phyloP scores from a whole-genome alignment of 75 land plant species.

The Pinus tabuliformis region DNA sequence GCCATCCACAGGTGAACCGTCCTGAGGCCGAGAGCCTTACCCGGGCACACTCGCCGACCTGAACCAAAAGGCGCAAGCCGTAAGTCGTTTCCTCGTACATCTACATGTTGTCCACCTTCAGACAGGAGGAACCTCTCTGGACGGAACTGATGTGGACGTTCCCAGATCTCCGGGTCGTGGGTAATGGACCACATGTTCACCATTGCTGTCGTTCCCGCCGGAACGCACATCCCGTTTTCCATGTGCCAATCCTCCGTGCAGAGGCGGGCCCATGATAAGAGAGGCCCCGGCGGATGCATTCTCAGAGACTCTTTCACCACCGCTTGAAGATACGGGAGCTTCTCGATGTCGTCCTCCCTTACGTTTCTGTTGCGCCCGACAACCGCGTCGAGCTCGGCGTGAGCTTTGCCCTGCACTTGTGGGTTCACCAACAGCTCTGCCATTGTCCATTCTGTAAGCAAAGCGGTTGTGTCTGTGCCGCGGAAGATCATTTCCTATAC shows the following conservation, averaged over 20 bases:
- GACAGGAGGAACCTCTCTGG: slow-evolving; percentile 69
- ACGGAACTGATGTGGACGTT: slow-evolving; percentile 44
- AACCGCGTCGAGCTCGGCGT: slow-evolving; percentile 46
- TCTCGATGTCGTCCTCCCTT: slow-evolving; percentile 40
- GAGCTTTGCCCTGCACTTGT: slow-evolving; percentile 53
- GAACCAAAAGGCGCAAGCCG: slow-evolving; percentile 67
- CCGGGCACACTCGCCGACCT: slow-evolving; percentile 63
- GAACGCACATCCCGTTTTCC: slow-evolving; percentile 32
- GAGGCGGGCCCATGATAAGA: slow-evolving; percentile 89
- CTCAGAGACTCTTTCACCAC: slow-evolving; percentile 73
- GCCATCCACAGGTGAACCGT: slow-evolving; percentile 51
- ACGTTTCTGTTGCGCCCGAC: slow-evolving; percentile 8
- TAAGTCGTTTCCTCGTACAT: slow-evolving; percentile 48
- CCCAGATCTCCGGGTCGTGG: slow-evolving; percentile 64
- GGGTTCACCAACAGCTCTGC: slow-evolving; percentile 80
- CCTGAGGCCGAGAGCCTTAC: slow-evolving; percentile 46
- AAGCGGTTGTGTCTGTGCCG: slow-evolving; percentile 81
- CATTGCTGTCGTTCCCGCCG: slow-evolving; percentile 86
- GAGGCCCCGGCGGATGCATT: slow-evolving; percentile 79
- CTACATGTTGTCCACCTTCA: slow-evolving; percentile 28
- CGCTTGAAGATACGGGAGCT: slow-evolving; percentile 62
- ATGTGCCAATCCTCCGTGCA: slow-evolving; percentile 57
- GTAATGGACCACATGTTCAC: slow-evolving; percentile 94
- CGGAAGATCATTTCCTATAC: slow-evolving; percentile 91
- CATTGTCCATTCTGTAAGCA: slow-evolving; percentile 76